phyloP scores from a whole-genome alignment of 2,329 filamentous ascomycete species.

The Ceratocystis papillata region DNA sequence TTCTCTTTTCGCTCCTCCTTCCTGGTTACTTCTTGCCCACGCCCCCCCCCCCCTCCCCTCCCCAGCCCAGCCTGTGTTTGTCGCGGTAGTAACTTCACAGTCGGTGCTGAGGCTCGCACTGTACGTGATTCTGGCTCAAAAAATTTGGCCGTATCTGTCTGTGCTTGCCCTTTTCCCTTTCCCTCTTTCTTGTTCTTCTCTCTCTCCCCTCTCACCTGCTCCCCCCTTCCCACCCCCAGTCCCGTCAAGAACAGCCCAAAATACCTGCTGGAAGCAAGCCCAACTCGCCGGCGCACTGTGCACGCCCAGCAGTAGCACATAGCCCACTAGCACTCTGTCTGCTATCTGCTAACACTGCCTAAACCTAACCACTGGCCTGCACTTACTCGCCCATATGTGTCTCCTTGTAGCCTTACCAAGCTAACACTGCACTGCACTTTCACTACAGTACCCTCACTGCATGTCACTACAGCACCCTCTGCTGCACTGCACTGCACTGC shows the following conservation, averaged over 20 bases:
- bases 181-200: constrained; percentile 7
- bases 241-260: neutral
- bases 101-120: neutral
- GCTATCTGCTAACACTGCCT: no score
- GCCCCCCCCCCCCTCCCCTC: neutral
- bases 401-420: neutral
- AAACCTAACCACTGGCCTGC: neutral
- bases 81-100: constrained; percentile 19
- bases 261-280: neutral
- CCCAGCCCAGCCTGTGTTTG: constrained; percentile 18
- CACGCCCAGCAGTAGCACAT: neutral
- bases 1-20: neutral
- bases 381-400: neutral
- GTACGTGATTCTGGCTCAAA: constrained; percentile 18
- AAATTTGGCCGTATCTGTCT: neutral
- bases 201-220: neutral
- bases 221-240: neutral
- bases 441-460: no score
- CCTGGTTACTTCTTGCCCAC: no score
- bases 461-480: no score
- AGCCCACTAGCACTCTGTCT: no score
- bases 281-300: neutral
- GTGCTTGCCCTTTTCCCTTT: constrained; percentile 12
- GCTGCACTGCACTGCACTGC: no score
- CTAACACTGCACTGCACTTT: neutral